Evolutionary conservation across 2,329 filamentous ascomycete genomes (phyloP).

Genomic region (Monascus ruber): DNA sequence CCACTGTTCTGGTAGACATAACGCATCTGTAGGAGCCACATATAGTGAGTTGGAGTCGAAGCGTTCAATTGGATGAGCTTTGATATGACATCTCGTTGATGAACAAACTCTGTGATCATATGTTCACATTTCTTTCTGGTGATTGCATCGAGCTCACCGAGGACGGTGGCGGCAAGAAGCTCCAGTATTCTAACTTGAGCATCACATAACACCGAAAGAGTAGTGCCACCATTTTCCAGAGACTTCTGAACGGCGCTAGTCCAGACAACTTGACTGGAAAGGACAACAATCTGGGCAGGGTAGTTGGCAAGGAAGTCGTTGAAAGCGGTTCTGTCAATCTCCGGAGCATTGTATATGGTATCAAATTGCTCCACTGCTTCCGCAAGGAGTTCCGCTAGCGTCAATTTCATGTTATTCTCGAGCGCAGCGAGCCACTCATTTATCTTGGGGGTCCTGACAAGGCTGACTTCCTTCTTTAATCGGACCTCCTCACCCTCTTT

Average conservation of each 20-base stretch:
- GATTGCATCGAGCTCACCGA: conserved; percentile 78
- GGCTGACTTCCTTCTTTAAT: conserved; percentile 81
- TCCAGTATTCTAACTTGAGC: conserved; percentile 76
- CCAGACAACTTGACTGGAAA: conserved; percentile 91
- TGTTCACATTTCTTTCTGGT: conserved; percentile 95
- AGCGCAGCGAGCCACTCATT: conserved; percentile 97
- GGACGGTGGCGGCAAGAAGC: conserved; percentile 74
- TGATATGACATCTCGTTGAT: conserved; percentile 87
- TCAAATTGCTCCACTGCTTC: conserved; percentile 78
- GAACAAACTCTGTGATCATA: conserved; percentile 96
- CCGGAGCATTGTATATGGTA: conserved; percentile 60
- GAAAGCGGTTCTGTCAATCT: conserved; percentile 59
- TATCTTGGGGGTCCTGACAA: conserved; percentile 89
- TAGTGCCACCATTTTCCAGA: conserved; percentile 58
- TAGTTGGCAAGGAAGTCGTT: conserved; percentile 72
- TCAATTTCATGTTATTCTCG: conserved; percentile 86
- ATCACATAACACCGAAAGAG: conserved; percentile 60
- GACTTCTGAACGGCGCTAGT: conserved; percentile 74
- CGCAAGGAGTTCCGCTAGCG: conserved; percentile 76
- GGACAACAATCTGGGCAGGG: conserved; percentile 88
- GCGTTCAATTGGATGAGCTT: conserved; percentile 70
- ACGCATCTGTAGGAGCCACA: conserved; percentile 95
- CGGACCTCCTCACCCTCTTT: conserved; percentile 86
- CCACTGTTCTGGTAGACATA: conserved; percentile 78
- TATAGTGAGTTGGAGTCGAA: conserved; percentile 63